A percentile compares a stretch with the other conserved stretches of the same genome.
Conservation (phyloP, 495 filamentous ascomycete species). For the Penicillium egyptiacum region DNA sequence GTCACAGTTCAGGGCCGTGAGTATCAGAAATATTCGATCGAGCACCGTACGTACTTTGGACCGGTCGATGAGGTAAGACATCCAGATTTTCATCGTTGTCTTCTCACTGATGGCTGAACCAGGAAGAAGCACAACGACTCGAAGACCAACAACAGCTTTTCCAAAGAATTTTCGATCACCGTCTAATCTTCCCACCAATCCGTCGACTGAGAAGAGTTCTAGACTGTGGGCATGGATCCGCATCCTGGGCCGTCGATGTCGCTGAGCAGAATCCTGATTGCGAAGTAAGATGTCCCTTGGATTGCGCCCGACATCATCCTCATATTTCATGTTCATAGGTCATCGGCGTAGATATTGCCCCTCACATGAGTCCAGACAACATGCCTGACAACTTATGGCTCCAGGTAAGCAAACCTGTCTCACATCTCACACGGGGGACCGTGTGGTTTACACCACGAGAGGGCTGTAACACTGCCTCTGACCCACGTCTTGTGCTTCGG, state of each 20-base stretch:
- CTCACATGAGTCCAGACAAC: constrained; percentile 70
- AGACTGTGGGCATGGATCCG: constrained; percentile 76
- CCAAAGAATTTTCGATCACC: constrained; percentile 68
- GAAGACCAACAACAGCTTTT: constrained; percentile 70
- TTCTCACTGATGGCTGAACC: constrained; percentile 19
- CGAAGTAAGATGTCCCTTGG: constrained; percentile 53
- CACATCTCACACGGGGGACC: background rate
- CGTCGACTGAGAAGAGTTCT: constrained; percentile 62
- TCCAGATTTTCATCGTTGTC: background rate
- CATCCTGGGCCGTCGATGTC: constrained; percentile 59
- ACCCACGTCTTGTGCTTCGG: background rate
- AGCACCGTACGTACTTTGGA: constrained; percentile 70
- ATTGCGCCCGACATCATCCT: constrained; percentile 10
- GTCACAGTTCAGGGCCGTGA: constrained; percentile 65
- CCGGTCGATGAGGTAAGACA: constrained; percentile 81
- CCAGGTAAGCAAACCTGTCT: constrained; percentile 48
- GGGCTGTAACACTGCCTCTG: background rate
- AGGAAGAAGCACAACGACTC: constrained; percentile 83
- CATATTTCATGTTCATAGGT: constrained; percentile 56
- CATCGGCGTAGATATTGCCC: constrained; percentile 76
- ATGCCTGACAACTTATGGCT: constrained; percentile 68
- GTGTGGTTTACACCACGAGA: background rate
- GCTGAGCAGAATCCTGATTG: constrained; percentile 69
- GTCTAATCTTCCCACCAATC: constrained; percentile 79
- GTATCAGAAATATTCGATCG: constrained; percentile 73